phyloP scores from a whole-genome alignment of 192 early-diverging fungal species.

The Funneliformis mosseae region DNA sequence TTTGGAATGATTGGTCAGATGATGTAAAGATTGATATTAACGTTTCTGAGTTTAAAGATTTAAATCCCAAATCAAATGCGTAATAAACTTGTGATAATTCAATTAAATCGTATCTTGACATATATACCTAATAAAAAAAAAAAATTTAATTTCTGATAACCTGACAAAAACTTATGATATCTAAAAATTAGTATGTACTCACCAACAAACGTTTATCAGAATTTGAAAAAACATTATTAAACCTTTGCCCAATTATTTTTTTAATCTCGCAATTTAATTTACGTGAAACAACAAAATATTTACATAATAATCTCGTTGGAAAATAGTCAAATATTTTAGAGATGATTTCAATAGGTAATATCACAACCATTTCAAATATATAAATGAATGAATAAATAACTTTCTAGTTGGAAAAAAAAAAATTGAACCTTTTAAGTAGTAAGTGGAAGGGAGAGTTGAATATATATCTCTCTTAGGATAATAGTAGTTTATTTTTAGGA shows the following conservation, averaged over 20 bases:
- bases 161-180: neutral
- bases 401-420: no score
- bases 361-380: neutral
- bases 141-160: neutral
- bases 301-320: conserved; percentile 15
- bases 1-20: neutral
- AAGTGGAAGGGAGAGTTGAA: no score
- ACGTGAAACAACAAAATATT: neutral
- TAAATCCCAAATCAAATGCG: conserved; percentile 19
- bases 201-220: conserved; percentile 16
- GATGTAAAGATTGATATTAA: conserved; percentile 5
- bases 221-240: conserved; percentile 20
- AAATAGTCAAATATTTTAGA: conserved; percentile 8
- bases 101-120: conserved; percentile 10
- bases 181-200: neutral
- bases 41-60: neutral
- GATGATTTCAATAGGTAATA: conserved; percentile 7
- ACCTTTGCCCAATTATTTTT: conserved; percentile 15
- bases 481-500: no score
- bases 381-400: no score
- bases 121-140: conserved; percentile 14
- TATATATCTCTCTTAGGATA: no score
- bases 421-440: no score
- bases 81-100: conserved; percentile 8
- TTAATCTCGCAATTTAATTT: conserved; percentile 13